Evolutionary conservation across 176 grass and related monocot species (phyloP), one percentile per base, ranked within the genome.

Genomic region (Puccinellia tenuiflora): DNA sequence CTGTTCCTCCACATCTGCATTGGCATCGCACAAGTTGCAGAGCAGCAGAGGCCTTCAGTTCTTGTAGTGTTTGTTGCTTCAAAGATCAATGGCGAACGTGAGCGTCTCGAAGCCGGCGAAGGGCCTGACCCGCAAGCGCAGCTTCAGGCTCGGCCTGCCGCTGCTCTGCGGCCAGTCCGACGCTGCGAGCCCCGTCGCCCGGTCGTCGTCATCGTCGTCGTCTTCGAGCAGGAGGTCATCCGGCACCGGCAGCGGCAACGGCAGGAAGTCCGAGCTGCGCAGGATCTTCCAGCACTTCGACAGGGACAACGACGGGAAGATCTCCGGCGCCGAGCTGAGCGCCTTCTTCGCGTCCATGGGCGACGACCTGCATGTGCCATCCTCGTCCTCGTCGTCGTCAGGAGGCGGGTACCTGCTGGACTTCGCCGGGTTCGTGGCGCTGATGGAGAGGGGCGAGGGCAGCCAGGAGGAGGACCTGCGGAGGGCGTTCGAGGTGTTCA

Each of bases 401-500:
- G 88, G 38, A 16, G 81, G 14, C 4, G 86, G 79, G 2, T 90
- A 84, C 25, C 55, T 90, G 86, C 79, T 98, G 14, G 90, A 98
- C 84, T 98, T 98, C 73, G 87, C 85, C 13, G 92, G 86, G 24
- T 98, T 98, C 48, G 92, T 93, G 77, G 84, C 86, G 26, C 76
- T 98, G 16, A 94, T 98, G 90, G 92, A 98, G 86, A 86, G 50
- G 28, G 95, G 90, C 0, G 60, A 66, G 60, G 86, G 75, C 47
- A 82, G 79, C 46, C 81, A 91, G 39, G 92, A 91, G 60, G 96
- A 98, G 60, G 96, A 98, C 76, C 81, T 98, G 46, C 68, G 48
- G 77, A 84, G 68, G 74, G 96, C 92, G 56, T 98, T 98, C 67
- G 90, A 95, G 82, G 92, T 98, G 90, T 98, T 98, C 53, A 94